Base-by-base conservation (phyloP, 352 stramenopile genomes). In the Phytophthora cactorum region DNA sequence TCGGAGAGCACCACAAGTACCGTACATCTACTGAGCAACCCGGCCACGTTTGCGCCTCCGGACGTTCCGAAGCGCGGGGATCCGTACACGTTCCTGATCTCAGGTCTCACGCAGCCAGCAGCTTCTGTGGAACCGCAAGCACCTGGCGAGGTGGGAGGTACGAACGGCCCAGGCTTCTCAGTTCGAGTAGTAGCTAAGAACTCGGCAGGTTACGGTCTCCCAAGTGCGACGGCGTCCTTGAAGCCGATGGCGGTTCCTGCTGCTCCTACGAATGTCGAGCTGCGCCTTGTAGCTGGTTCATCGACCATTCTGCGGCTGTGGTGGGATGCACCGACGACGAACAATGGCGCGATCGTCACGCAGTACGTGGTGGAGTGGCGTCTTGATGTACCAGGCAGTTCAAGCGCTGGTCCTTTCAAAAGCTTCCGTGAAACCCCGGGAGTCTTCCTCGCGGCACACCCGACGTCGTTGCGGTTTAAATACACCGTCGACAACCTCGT, bases 231-330 rank as follows among this genome's bases (percentile, higher is more conserved):
- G 0, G 82, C 80, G 1, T 71, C 74, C 0, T 34, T 98, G 7
- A 98, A 98, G 63, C 96, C 96, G 3, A 95, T 96, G 74, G 89
- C 80, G 11, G 81, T 89, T 2, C 93, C 97, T 14, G 75, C 86
- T 3, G 67, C 86, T 12, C 94, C 95, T 0, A 59, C 64, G 11
- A 84, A 88, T 27, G 86, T 95, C 29, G 79, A 87, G 52, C 36
- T 98, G 0, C 81, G 82, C 6, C 77, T 98, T 25, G 90, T 97
- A 14, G 84, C 93, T 10, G 86, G 79, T 3, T 77, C 66, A 0
- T 59, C 74, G 3, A 82, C 78, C 7, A 90, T 77, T 71, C 67
- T 99, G 34, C 84, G 84, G 0, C 72, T 98, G 5, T 92, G 86
- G 52, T 99, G 95, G 95, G 81, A 88, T 41, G 63, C 77, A 8